Evolutionary conservation across 2,329 filamentous ascomycete genomes (phyloP).

Genomic region (Talaromyces sp.): DNA sequence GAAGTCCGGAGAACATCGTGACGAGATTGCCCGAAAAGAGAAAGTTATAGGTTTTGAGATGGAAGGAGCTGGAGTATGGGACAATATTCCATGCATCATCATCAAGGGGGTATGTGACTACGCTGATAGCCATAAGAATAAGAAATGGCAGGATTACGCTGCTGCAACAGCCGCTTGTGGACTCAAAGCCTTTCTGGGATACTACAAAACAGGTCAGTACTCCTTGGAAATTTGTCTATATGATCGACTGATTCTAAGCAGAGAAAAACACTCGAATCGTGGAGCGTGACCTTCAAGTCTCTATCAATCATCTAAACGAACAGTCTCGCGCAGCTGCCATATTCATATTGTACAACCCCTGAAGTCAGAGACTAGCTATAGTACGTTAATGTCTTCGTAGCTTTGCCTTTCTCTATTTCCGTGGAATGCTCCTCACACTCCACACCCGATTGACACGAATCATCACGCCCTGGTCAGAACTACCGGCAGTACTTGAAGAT

Average conservation of each 20-base stretch:
- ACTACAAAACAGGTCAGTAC: neutral
- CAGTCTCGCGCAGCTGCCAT: neutral
- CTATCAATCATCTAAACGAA: neutral
- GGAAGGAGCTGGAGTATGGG: constrained; percentile 27
- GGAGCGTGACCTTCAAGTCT: neutral
- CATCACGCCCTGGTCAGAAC: neutral
- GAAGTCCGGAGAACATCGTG: constrained; percentile 5
- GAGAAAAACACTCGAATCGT: neutral
- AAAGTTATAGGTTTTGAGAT: constrained; percentile 27
- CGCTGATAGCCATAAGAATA: constrained; percentile 36
- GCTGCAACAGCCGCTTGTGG: constrained; percentile 29
- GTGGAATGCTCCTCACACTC: neutral
- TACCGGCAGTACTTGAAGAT: neutral
- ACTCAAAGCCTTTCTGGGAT: constrained; percentile 15
- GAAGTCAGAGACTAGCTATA: neutral
- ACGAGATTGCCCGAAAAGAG: neutral
- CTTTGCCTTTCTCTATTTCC: constrained; percentile 1
- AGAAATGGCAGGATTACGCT: constrained; percentile 35
- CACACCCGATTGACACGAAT: neutral
- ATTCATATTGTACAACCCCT: neutral
- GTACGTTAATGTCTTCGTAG: neutral
- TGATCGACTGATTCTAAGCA: neutral
- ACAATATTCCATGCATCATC: constrained; percentile 34
- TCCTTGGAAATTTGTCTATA: too few species aligned
- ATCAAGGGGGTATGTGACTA: constrained; percentile 41